Base-by-base conservation (phyloP, 768 basidiomycete genomes). In the Mycena floridula region DNA sequence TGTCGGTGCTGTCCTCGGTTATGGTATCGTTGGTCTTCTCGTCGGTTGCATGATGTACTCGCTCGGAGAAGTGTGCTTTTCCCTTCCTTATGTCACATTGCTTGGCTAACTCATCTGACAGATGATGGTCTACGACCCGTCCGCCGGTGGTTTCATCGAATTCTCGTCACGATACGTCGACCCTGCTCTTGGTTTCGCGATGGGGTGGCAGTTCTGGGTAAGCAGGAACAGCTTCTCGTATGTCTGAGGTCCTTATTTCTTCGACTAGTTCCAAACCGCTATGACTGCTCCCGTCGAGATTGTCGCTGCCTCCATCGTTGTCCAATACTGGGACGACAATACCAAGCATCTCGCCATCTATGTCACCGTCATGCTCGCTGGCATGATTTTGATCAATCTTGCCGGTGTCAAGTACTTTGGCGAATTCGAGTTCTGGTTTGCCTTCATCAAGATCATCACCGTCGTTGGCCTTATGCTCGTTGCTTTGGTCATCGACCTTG, bases 41-140 rank as follows among this genome's bases (percentile, higher is more conserved):
- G 58, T 63, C 16, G 59, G 57, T 40, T 59, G 53, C 45, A 54
- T 65, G 21, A 57, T 64, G 38, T 54, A 62, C 37, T 66, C 66
- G 4, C 56, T 71, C 11, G 69, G 66, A 8, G 69, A 71, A 60
- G 55, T 43, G 50, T 53, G 12, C 32, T 11, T 40, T 32, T 52
- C 28, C 49, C 39, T 43, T 51, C 59, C 39, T 48, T 57, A 9
- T 21, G 13, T 21, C 3, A 40, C 21, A 3, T 7, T 5, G 5
- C 8, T 15, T 37, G 25, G 26, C 35, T 43, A n/a, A 63, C 54
- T 53, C 62, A 4, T 58, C 64, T 22, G 70, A 8, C 72, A 79
- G 58, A 79, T 77, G 82, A 56, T 82, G 28, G 72, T 80, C 0
- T 81, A 70, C 54, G 68, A 82, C 27, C 82, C 82, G 0, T 60